Evolutionary conservation across 2,329 filamentous ascomycete species (phyloP).

Genomic region (Claviceps humidiphila): DNA sequence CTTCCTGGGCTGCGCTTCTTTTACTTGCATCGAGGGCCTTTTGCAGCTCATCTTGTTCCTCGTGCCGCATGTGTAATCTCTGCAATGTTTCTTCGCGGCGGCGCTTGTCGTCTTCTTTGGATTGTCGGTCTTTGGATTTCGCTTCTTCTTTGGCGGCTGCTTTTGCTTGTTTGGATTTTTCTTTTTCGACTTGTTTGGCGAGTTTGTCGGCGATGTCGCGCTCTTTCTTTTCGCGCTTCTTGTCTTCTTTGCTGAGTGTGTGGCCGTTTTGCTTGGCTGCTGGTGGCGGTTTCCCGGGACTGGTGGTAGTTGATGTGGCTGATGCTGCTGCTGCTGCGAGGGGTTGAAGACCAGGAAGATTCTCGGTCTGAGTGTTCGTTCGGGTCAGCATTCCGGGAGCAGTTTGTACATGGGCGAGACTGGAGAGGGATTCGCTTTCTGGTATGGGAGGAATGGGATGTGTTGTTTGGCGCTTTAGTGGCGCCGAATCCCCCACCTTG

Average conservation of each 20-base stretch:
- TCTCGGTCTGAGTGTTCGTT: constrained; percentile 5
- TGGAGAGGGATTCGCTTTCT: constrained; percentile 40
- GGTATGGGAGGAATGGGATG: constrained; percentile 32
- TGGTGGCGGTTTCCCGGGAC: constrained; percentile 10
- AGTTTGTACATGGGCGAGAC: constrained; percentile 53
- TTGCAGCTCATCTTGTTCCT: constrained; percentile 49
- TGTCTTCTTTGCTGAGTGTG: constrained; percentile 43
- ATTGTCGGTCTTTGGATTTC: constrained; percentile 10
- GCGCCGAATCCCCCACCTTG: constrained; percentile 24
- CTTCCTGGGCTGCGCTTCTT: constrained; percentile 42
- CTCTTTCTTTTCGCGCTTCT: constrained; percentile 57
- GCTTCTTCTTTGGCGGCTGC: constrained; percentile 19
- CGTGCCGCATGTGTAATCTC: constrained; percentile 36
- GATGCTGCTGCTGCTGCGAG: background rate
- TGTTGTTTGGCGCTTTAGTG: constrained; percentile 37
- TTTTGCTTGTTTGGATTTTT: constrained; percentile 27
- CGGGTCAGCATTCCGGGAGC: constrained; percentile 32
- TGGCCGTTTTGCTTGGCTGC: constrained; percentile 17
- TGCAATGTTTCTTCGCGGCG: constrained; percentile 41
- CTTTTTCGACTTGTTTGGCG: constrained; percentile 32
- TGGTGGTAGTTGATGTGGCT: background rate
- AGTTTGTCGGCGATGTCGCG: constrained; percentile 43
- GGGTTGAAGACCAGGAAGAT: constrained; percentile 5
- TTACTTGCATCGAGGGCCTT: constrained; percentile 55
- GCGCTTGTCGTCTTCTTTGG: constrained; percentile 21